These are phyloP conservation scores for Agrocybe praecox DNA, from an alignment of 768 basidiomycete genomes.

Conservation along the genomic window DNA sequence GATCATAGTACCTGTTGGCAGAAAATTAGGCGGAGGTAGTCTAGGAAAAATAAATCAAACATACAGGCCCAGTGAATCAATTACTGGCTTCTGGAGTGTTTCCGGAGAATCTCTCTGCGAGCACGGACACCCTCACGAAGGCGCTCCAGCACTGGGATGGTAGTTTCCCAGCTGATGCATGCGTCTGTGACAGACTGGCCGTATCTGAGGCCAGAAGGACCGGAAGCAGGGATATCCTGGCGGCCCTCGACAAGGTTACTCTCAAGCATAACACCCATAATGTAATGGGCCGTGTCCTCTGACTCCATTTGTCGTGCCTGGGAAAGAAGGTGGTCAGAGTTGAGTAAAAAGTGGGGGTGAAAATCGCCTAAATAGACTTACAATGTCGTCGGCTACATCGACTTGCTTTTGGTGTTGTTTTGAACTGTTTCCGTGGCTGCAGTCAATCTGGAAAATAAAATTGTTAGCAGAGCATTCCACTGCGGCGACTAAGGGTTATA, in stretches of 20 bases:
- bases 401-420: conserved; percentile 91
- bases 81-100: conserved; percentile 14
- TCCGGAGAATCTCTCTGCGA: conserved; percentile 56
- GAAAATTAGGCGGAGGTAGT: background rate
- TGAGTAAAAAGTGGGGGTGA: background rate
- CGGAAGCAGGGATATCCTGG: conserved; percentile 78
- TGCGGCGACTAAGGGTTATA: conserved; percentile 6
- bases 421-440: conserved; percentile 94
- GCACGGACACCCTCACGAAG: conserved; percentile 88
- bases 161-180: conserved; percentile 89
- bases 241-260: conserved; percentile 88
- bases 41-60: background rate
- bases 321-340: conserved; percentile 12
- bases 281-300: conserved; percentile 67
- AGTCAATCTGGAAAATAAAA: conserved; percentile 69
- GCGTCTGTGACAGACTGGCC: conserved; percentile 90
- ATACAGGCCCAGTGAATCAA: background rate
- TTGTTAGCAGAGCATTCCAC: background rate
- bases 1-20: background rate
- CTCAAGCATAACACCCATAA: conserved; percentile 96
- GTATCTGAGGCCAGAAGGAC: conserved; percentile 73
- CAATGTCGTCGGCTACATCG: conserved; percentile 89
- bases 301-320: conserved; percentile 76
- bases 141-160: conserved; percentile 78
- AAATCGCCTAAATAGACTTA: conserved; percentile 36